A percentile compares a stretch with the other conserved stretches of the same genome.
phyloP scores from a whole-genome alignment of 371 early-diverging fungal genomes.

The Lichtheimia ramosa region DNA sequence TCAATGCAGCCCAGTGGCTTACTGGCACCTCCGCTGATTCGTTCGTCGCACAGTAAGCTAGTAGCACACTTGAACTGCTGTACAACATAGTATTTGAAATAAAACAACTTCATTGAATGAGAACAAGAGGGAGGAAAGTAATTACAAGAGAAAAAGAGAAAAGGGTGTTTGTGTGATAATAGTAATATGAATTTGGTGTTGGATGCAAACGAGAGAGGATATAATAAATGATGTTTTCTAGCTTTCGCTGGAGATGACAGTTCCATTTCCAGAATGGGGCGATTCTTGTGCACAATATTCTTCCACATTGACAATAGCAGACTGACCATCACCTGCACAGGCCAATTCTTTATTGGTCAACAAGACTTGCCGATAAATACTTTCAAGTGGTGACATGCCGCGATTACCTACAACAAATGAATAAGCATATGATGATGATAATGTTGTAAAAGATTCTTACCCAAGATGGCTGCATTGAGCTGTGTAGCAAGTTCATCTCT shows the following conservation, averaged over 20 bases:
- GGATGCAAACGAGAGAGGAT: too few species aligned
- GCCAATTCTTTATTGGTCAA: constrained; percentile 32
- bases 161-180: too few species aligned
- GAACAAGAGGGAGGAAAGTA: too few species aligned
- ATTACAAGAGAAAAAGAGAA: too few species aligned
- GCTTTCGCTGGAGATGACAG: too few species aligned
- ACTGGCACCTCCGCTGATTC: neutral
- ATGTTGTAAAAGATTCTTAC: constrained; percentile 18
- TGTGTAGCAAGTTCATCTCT: constrained; percentile 69
- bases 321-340: constrained; percentile 30
- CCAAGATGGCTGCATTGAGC: constrained; percentile 74
- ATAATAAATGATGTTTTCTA: too few species aligned
- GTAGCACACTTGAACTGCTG: too few species aligned
- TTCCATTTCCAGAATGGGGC: too few species aligned
- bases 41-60: too few species aligned
- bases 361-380: constrained; percentile 35
- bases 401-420: constrained; percentile 29
- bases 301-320: constrained; percentile 27
- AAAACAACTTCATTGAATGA: too few species aligned
- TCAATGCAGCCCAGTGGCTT: neutral
- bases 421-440: neutral
- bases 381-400: constrained; percentile 34
- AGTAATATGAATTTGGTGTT: too few species aligned
- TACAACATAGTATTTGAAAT: too few species aligned
- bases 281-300: constrained; percentile 12